Evolutionary conservation across 2,329 filamentous ascomycete species (phyloP).

Genomic region (Penicillium hesseltinei): DNA sequence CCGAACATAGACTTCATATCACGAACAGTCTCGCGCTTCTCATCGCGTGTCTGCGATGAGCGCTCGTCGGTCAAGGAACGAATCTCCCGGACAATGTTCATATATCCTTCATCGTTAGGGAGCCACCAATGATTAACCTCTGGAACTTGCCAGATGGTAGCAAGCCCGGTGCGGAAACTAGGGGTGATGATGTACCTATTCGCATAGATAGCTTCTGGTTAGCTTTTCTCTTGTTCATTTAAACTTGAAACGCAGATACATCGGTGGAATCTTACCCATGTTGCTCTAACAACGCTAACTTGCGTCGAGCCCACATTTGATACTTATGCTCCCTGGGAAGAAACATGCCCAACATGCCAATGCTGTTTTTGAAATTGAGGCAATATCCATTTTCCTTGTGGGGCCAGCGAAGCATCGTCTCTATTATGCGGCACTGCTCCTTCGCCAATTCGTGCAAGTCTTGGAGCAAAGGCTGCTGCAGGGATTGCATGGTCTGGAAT

Average conservation of each 20-base stretch:
- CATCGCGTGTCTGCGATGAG: constrained; percentile 55
- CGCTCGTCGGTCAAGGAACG: constrained; percentile 79
- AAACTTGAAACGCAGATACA: not conserved
- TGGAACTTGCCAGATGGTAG: constrained; percentile 69
- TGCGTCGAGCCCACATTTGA: constrained; percentile 74
- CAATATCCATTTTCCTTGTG: constrained; percentile 67
- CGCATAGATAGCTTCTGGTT: not conserved
- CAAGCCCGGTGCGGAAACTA: constrained; percentile 71
- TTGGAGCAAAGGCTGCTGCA: constrained; percentile 50
- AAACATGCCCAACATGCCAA: constrained; percentile 75
- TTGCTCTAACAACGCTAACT: constrained; percentile 74
- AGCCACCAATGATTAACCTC: constrained; percentile 85
- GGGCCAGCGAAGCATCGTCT: constrained; percentile 72
- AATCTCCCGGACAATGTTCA: constrained; percentile 70
- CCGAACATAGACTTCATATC: constrained; percentile 74
- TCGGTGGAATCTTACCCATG: constrained; percentile 61
- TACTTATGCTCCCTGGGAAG: constrained; percentile 72
- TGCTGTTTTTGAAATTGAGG: constrained; percentile 69
- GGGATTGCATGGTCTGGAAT: constrained; percentile 63
- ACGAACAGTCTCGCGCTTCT: constrained; percentile 62
- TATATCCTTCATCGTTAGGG: constrained; percentile 74
- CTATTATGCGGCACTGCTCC: constrained; percentile 73
- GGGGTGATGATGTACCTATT: constrained; percentile 78
- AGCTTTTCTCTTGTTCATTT: not conserved
- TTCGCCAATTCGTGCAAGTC: constrained; percentile 64